Evolutionary conservation across 352 stramenopile species (phyloP), one percentile per base, ranked within the genome.

Genomic region (Bremia lactucae): DNA sequence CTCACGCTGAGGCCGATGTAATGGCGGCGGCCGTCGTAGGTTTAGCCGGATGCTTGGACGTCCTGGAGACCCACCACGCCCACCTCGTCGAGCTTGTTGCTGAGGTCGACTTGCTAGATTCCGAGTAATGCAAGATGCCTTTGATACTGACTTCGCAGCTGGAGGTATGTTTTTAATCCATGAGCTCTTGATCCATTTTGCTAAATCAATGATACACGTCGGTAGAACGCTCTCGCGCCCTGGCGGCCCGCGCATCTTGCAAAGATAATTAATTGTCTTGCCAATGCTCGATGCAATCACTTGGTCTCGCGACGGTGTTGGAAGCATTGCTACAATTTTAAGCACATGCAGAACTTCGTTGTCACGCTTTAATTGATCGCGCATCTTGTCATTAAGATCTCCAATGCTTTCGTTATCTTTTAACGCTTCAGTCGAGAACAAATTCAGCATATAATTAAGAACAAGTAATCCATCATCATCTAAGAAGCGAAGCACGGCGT

Each of bases 321-420:
- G 74, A n/a, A 89, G 44, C 73, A 89, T 87, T 7, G 73, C 73
- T 7, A 87, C 42, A 14, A 89, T 52, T 52, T 87, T 67, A 2
- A 68, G 25, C 14, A 72, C 36, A 10, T 63, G 28, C 8, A 65
- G 34, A 16, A 67, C 15, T 38, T 67, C 48, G 24, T 54, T 42
- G 20, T 67, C 58, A 23, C 46, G 52, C 38, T 49, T 35, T 44
- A 63, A 43, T 0, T 36, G 52, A 23, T 63, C 45, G 19, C 11
- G 43, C 26, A 19, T 35, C 13, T 51, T 33, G 45, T 46, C 23
- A 16, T 8, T 11, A 4, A 26, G 36, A 8, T 46, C 10, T 33
- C 46, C 36, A 25, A 42, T 41, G 13, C 20, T 53, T 24, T 55
- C 47, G 10, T 59, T 47, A 8, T 60, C 44, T 0, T 56, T 44